Percentiles rank a stretch among this genome's conserved stretches.
Evolutionary conservation across 768 basidiomycete species (phyloP).

Genomic region (Trametes cingulata): DNA sequence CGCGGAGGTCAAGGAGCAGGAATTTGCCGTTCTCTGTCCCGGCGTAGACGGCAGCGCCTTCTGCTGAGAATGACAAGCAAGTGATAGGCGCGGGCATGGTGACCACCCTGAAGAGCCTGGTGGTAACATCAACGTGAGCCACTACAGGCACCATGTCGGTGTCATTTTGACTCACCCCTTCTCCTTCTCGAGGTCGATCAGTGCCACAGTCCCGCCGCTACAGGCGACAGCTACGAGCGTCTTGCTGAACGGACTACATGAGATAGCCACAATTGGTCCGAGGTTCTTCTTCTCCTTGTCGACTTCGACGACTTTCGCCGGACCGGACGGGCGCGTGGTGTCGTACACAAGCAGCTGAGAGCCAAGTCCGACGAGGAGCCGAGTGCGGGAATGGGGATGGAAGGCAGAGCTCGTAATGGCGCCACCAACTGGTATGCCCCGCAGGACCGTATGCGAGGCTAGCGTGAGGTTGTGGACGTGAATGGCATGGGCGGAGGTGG

Average conservation of each 20-base stretch:
- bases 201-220: conserved; percentile 51
- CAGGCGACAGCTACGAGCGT: conserved; percentile 63
- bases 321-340: conserved; percentile 54
- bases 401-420: conserved; percentile 53
- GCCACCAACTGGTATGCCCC: conserved; percentile 44
- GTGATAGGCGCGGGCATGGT: conserved; percentile 55
- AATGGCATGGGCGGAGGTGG: conserved; percentile 50
- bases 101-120: conserved; percentile 61
- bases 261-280: conserved; percentile 55
- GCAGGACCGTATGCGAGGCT: conserved; percentile 54
- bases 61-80: conserved; percentile 65
- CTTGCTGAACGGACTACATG: conserved; percentile 77
- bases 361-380: conserved; percentile 56
- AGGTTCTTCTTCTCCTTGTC: conserved; percentile 38
- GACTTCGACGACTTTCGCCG: conserved; percentile 53
- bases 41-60: conserved; percentile 65
- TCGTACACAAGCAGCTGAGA: conserved; percentile 63
- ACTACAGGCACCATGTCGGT: not conserved
- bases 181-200: conserved; percentile 77
- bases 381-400: conserved; percentile 62
- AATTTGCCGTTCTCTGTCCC: conserved; percentile 67
- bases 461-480: conserved; percentile 62
- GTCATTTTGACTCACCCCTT: conserved; percentile 50
- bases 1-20: conserved; percentile 63
- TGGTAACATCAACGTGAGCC: not conserved